Evolutionary conservation across 2,329 filamentous ascomycete genomes (phyloP).

Genomic region (Botrytis aclada): DNA sequence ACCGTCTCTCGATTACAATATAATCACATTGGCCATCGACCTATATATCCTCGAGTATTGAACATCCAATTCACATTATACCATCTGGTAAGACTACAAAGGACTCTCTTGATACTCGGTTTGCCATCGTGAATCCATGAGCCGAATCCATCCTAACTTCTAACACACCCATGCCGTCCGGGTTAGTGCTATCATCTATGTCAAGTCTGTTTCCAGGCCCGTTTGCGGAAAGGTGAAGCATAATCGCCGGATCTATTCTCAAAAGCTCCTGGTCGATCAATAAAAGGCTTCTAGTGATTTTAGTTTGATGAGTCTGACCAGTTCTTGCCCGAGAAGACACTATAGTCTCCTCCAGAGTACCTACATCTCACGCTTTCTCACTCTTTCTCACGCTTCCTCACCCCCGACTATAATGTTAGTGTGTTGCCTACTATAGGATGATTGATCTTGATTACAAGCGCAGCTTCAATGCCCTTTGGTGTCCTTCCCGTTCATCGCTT

Average conservation of each 20-base stretch:
- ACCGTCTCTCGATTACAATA: not conserved
- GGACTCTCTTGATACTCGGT: not conserved
- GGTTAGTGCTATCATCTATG: not conserved
- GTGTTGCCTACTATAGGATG: not conserved
- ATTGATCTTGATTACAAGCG: not conserved
- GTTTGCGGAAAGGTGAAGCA: not conserved
- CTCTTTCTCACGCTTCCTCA: not conserved
- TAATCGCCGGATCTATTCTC: conserved; percentile 2
- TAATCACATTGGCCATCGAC: too few relatives aligned
- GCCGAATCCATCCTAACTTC: not conserved
- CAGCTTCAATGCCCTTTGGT: not conserved
- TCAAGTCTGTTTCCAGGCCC: not conserved
- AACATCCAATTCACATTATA: not conserved
- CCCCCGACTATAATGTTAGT: not conserved
- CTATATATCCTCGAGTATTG: not conserved
- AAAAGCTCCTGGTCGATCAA: not conserved
- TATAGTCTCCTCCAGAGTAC: not conserved
- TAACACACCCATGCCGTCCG: not conserved
- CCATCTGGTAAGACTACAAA: not conserved
- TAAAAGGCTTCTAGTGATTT: not conserved
- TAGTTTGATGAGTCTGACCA: not conserved
- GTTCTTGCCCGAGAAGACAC: not conserved
- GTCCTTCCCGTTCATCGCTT: not conserved
- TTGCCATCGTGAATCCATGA: not conserved
- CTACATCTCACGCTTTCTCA: not conserved